phyloP scores from a whole-genome alignment of 2,329 filamentous ascomycete species.

The Apiospora pterosperma region DNA sequence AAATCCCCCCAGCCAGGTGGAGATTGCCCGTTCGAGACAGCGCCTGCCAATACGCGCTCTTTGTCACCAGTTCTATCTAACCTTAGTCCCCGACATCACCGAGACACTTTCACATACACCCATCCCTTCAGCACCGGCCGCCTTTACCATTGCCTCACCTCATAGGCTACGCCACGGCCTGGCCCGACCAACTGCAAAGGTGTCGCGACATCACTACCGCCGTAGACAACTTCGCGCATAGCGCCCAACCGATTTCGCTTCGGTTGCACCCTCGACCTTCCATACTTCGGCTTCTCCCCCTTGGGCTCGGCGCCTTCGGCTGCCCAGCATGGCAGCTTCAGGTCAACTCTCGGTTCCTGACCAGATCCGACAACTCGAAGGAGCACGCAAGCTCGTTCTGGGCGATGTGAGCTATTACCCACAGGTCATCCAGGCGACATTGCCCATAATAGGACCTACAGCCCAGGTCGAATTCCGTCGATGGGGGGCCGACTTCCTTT shows the following conservation, averaged over 20 bases:
- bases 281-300: not conserved
- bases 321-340: constrained; percentile 46
- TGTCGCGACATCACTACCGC: not conserved
- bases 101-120: not conserved
- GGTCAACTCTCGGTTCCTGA: constrained; percentile 59
- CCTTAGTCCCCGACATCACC: not conserved
- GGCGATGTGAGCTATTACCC: constrained; percentile 85
- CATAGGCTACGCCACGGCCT: not conserved
- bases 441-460: constrained; percentile 81
- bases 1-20: not conserved
- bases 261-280: not conserved
- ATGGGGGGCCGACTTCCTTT: constrained; percentile 96
- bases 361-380: constrained; percentile 83
- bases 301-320: not conserved
- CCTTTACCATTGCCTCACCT: not conserved
- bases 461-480: constrained; percentile 77
- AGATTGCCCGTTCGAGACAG: not conserved
- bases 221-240: not conserved
- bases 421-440: constrained; percentile 84
- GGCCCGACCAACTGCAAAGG: not conserved
- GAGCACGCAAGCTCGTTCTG: constrained; percentile 85
- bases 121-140: not conserved
- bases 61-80: not conserved
- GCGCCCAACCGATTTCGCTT: not conserved
- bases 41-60: not conserved